phyloP scores from a whole-genome alignment of 2,329 filamentous ascomycete genomes.

The Neurospora sp. region DNA sequence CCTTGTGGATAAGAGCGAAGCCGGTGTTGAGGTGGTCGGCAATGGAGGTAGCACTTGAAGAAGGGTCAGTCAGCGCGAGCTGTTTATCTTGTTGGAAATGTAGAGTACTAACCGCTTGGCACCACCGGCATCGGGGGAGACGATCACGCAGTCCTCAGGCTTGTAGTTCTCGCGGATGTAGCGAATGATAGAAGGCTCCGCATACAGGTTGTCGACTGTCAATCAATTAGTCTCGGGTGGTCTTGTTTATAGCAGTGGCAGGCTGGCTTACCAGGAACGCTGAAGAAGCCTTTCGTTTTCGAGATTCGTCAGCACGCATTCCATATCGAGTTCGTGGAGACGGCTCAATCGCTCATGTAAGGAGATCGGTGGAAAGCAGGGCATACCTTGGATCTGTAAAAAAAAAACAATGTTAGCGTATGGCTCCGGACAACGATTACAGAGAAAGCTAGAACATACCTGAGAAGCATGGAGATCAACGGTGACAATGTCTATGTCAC shows the following conservation, averaged over 20 bases:
- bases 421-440: background rate
- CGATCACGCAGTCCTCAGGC: slow-evolving; percentile 79
- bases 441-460: slow-evolving; percentile 15
- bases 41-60: slow-evolving; percentile 64
- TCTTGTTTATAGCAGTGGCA: background rate
- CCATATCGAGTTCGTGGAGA: background rate
- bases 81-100: background rate
- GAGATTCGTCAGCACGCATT: background rate
- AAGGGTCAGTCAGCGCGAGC: slow-evolving; percentile 2
- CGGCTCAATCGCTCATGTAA: background rate
- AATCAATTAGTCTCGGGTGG: background rate
- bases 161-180: slow-evolving; percentile 85
- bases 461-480: slow-evolving; percentile 94
- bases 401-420: background rate
- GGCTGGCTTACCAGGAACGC: slow-evolving; percentile 37
- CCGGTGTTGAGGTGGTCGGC: slow-evolving; percentile 82
- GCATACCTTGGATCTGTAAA: slow-evolving; percentile 18
- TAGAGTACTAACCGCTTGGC: slow-evolving; percentile 59
- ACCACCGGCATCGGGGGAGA: slow-evolving; percentile 88
- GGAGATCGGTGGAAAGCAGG: no score
- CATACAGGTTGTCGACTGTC: slow-evolving; percentile 63
- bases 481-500: slow-evolving; percentile 55
- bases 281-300: slow-evolving; percentile 85
- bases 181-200: slow-evolving; percentile 80
- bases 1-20: slow-evolving; percentile 95